Evolutionary conservation across 2,329 filamentous ascomycete genomes (phyloP), one percentile per base, ranked within the genome.

Genomic region (Chrysosporium queenslandicum): DNA sequence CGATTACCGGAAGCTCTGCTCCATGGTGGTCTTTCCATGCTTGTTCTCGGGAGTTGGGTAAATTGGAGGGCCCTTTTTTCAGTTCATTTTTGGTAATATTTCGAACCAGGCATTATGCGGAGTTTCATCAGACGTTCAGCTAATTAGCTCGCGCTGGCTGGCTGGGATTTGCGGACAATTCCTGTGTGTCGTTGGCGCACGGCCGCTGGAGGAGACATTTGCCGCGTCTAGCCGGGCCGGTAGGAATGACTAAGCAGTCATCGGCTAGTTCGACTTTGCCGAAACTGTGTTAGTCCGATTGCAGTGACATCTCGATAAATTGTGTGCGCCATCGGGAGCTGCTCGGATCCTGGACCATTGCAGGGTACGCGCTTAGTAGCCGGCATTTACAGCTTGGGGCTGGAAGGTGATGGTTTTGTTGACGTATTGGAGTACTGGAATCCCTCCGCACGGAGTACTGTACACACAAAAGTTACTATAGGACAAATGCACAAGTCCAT

Each of bases 1-100:
- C 60, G 55, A 6, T 61, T 50, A 18, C 50, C 52, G 36, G 52
- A 45, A 32, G 56, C 54, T 53, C 60, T 52, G 39, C 54, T 56
- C 54, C 54, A 56, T 25, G 54, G 41, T 23, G 54, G 54, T 45
- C 54, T 42, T 20, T 56, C 54, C 34, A 53, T 50, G 23, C 37
- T 53, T 42, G 37, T 36, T 37, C 16, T 40, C 14, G 11, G 20
- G 47, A n/a, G 20, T 39, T 27, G n/a, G 39, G n/a, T 20, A 37
- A 27, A 36, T 37, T 36, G 23, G 23, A 23, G 18, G 30, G 11
- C 9, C 25, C 16, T 20, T 43, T n/a, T n/a, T 27, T 50, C 29
- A 23, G 42, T n/a, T 41, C 47, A 50, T 50, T 23, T 41, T 25
- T n/a, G 36, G 18, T n/a, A 18, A 20, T 16, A 21, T 14, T 21